Evolutionary conservation across 192 early-diverging fungal species (phyloP).

Genomic region (Paraglomus occultum): DNA sequence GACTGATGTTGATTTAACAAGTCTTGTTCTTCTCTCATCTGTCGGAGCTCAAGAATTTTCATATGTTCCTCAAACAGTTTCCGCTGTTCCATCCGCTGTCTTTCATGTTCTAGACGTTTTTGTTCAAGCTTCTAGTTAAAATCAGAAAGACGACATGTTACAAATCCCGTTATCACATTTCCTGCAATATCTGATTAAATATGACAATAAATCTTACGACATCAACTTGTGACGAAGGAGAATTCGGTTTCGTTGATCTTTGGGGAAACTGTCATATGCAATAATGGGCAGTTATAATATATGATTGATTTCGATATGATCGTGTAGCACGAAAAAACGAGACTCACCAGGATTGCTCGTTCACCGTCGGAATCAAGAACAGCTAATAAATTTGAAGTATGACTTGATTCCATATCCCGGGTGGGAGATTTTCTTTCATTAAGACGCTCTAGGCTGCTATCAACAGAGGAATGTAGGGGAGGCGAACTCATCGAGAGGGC

Average conservation of each 20-base stretch:
- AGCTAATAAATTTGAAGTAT: not conserved
- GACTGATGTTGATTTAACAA: conserved; percentile 37
- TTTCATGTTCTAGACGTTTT: conserved; percentile 46
- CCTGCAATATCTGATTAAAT: not conserved
- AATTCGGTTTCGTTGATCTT: conserved; percentile 4
- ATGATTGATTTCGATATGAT: no score
- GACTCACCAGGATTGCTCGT: no score
- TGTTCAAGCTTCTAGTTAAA: conserved; percentile 40
- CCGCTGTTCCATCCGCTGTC: conserved; percentile 40
- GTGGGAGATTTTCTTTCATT: not conserved
- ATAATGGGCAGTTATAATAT: not conserved
- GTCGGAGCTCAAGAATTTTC: conserved; percentile 48
- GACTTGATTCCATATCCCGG: not conserved
- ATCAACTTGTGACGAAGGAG: not conserved
- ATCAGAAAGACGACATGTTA: not conserved
- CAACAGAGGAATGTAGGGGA: not conserved
- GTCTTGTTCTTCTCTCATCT: conserved; percentile 46
- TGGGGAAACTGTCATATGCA: not conserved
- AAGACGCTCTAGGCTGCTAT: not conserved
- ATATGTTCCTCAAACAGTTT: conserved; percentile 49
- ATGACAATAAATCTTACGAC: not conserved
- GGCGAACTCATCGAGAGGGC: conserved; percentile 2
- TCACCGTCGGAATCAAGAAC: not conserved
- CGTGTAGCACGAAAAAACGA: no score
- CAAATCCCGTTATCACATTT: not conserved